phyloP scores from a whole-genome alignment of 768 basidiomycete species.

The Tephrocybe sp. region DNA sequence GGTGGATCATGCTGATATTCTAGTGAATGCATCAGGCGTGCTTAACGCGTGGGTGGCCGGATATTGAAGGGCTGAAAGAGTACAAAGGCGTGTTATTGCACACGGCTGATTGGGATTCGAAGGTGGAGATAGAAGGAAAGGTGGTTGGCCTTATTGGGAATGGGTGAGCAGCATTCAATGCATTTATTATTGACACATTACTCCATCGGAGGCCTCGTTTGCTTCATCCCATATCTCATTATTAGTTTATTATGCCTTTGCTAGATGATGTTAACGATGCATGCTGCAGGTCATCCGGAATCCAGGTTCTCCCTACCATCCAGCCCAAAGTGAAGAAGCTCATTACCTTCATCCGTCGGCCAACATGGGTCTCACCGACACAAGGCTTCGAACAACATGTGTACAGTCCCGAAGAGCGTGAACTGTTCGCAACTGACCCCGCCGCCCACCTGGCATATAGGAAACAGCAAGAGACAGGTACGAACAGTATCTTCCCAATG shows the following conservation, averaged over 20 bases:
- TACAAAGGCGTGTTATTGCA: slow-evolving; percentile 34
- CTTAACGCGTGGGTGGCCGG: slow-evolving; percentile 38
- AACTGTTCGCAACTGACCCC: slow-evolving; percentile 34
- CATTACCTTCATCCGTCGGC: slow-evolving; percentile 30
- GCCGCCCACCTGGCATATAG: slow-evolving; percentile 40
- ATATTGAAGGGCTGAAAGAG: slow-evolving; percentile 30
- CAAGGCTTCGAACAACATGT: slow-evolving; percentile 28
- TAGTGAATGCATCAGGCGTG: slow-evolving; percentile 33
- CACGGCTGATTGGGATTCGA: slow-evolving; percentile 32
- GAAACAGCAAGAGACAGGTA: slow-evolving; percentile 34
- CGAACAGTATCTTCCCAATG: slow-evolving; percentile 33
- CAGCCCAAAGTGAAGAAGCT: slow-evolving; percentile 33
- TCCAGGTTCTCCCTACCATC: slow-evolving; percentile 33
- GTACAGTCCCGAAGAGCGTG: slow-evolving; percentile 39
- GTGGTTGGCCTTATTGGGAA: slow-evolving; percentile 38
- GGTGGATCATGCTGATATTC: slow-evolving; percentile 27
- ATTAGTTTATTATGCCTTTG: background rate
- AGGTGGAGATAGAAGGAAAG: slow-evolving; percentile 30
- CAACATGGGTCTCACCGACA: slow-evolving; percentile 30
- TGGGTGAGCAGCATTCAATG: slow-evolving; percentile 21
- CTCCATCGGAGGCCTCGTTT: background rate
- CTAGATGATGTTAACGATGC: background rate
- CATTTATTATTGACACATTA: background rate
- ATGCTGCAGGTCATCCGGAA: slow-evolving; percentile 28
- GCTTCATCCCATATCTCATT: background rate